Conservation (phyloP, 306 rosid genomes). For the Hippophae tibetana region DNA sequence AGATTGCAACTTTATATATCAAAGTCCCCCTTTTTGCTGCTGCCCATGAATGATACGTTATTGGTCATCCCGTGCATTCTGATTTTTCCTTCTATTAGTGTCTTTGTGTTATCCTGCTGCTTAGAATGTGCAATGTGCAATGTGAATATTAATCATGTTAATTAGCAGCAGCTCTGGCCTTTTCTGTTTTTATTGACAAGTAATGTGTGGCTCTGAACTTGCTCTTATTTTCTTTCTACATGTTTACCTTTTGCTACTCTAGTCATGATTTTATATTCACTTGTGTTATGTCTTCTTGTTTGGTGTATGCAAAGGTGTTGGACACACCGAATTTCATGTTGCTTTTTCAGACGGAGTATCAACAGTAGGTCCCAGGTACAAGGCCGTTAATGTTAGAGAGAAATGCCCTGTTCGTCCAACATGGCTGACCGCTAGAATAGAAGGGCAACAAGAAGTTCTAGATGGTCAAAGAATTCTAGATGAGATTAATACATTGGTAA, state of each 20-base stretch:
- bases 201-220: not conserved
- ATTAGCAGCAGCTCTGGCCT: not conserved
- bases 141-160: no score
- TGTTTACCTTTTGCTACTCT: not conserved
- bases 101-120: no score
- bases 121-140: no score
- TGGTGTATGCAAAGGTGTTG: slow-evolving; percentile 22
- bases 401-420: slow-evolving; percentile 25
- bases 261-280: not conserved
- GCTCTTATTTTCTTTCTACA: not conserved
- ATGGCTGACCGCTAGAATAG: slow-evolving; percentile 63
- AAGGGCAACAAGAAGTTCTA: slow-evolving; percentile 47
- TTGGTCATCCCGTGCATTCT: no score
- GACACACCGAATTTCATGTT: slow-evolving; percentile 47
- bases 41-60: no score
- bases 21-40: no score
- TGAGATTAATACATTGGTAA: slow-evolving; percentile 46
- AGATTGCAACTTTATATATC: no score
- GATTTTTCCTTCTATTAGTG: no score
- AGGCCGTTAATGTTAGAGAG: slow-evolving; percentile 47
- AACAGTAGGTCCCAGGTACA: slow-evolving; percentile 45
- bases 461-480: slow-evolving; percentile 49
- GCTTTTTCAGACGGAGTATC: slow-evolving; percentile 56
- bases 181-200: not conserved
- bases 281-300: not conserved